These are phyloP conservation scores for Bremia lactucae DNA, from an alignment of 352 stramenopile genomes.

Conservation along the genomic window DNA sequence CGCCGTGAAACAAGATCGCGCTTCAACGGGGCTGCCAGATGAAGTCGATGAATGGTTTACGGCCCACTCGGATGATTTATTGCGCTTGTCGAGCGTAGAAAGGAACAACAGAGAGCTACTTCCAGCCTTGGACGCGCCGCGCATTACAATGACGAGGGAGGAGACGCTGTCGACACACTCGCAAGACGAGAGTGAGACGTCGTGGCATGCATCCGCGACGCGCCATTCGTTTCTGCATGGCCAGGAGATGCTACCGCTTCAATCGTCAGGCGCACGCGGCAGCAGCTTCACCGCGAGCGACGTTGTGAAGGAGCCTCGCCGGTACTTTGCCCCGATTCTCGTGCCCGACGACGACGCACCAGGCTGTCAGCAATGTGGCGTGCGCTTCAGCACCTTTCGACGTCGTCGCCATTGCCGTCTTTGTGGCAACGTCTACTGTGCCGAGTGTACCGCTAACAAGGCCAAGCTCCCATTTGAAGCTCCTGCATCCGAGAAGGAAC, in stretches of 20 bases:
- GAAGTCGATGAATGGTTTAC: slow-evolving; percentile 27
- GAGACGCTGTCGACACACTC: slow-evolving; percentile 1
- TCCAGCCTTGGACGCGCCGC: not conserved
- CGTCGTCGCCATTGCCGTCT: slow-evolving; percentile 68
- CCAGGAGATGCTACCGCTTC: slow-evolving; percentile 1
- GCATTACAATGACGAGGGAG: slow-evolving; percentile 5
- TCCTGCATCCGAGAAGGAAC: slow-evolving; percentile 52
- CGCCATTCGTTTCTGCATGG: slow-evolving; percentile 10
- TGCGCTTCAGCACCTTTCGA: slow-evolving; percentile 66
- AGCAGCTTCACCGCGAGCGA: slow-evolving; percentile 20
- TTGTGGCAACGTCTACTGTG: slow-evolving; percentile 65
- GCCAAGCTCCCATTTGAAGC: slow-evolving; percentile 50
- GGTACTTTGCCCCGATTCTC: slow-evolving; percentile 51
- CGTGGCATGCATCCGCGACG: not conserved
- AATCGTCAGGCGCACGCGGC: slow-evolving; percentile 3
- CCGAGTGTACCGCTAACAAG: slow-evolving; percentile 64
- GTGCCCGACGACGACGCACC: slow-evolving; percentile 35
- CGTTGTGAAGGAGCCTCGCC: slow-evolving; percentile 31
- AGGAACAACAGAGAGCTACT: slow-evolving; percentile 8
- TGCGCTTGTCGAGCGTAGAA: slow-evolving; percentile 5
- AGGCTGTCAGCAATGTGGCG: slow-evolving; percentile 50
- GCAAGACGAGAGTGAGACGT: not conserved
- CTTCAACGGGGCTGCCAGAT: slow-evolving; percentile 12
- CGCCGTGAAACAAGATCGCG: slow-evolving; percentile 12
- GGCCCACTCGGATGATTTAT: slow-evolving; percentile 9